Conservation (phyloP, 768 basidiomycete species). For the Pleurotus djamor region DNA sequence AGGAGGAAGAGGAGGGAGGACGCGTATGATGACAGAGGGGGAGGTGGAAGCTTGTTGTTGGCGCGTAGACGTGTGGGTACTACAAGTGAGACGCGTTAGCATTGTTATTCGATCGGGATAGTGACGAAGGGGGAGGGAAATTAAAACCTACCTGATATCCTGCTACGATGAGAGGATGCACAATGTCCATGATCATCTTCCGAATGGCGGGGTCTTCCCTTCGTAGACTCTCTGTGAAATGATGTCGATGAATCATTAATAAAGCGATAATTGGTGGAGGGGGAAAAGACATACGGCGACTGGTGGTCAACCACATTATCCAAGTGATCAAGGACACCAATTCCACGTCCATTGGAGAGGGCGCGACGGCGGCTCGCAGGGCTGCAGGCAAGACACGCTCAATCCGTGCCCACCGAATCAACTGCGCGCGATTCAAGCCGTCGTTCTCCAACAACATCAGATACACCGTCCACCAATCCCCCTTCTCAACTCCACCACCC, state of each 20-base stretch:
- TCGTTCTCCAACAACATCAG: slow-evolving; percentile 54
- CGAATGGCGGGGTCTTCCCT: slow-evolving; percentile 23
- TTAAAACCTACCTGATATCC: slow-evolving; percentile 37
- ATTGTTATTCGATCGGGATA: too few species aligned
- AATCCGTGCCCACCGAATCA: slow-evolving; percentile 35
- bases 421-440: slow-evolving; percentile 40
- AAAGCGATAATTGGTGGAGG: slow-evolving; percentile 1
- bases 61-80: slow-evolving; percentile 40
- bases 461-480: slow-evolving; percentile 55
- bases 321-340: slow-evolving; percentile 37
- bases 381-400: slow-evolving; percentile 15
- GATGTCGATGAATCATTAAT: too few species aligned
- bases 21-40: slow-evolving; percentile 30
- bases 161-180: slow-evolving; percentile 37
- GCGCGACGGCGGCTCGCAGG: slow-evolving; percentile 10
- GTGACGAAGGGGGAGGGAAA: too few species aligned
- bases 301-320: slow-evolving; percentile 46
- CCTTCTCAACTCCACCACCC: too few species aligned
- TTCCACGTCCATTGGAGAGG: slow-evolving; percentile 21
- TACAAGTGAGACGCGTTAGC: too few species aligned
- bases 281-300: slow-evolving; percentile 26
- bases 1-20: slow-evolving; percentile 15
- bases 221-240: slow-evolving; percentile 28
- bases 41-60: slow-evolving; percentile 40
- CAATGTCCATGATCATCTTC: slow-evolving; percentile 23